Percentiles rank a stretch among this genome's conserved stretches.
Conservation (phyloP, 2,329 filamentous ascomycete genomes). For the Aspergillus ibericus region DNA sequence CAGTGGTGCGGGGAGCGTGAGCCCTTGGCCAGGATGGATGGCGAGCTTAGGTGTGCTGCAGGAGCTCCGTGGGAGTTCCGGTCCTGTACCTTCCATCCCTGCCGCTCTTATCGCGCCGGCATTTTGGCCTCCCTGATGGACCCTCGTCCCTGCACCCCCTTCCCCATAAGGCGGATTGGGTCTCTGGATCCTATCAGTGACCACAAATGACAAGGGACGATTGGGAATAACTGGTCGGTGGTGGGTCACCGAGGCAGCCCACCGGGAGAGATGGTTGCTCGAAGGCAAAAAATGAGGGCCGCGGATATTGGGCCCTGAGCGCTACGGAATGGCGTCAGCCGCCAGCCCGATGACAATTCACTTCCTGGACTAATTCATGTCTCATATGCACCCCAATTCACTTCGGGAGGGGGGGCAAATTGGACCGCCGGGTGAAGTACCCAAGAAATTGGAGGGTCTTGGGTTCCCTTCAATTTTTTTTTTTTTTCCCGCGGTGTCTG, state of each 20-base stretch:
- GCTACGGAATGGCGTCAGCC: neutral
- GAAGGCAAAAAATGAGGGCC: neutral
- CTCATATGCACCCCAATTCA: too few relatives aligned
- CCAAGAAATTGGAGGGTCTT: neutral
- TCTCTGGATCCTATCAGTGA: neutral
- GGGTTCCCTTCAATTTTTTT: neutral
- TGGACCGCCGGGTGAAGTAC: neutral
- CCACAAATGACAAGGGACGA: too few relatives aligned
- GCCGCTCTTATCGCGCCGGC: neutral
- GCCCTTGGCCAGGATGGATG: neutral
- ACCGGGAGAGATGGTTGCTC: neutral
- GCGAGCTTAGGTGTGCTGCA: neutral
- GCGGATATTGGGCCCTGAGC: neutral
- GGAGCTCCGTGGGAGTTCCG: conserved; percentile 1
- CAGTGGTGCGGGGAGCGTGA: neutral
- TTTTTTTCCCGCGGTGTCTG: too few relatives aligned
- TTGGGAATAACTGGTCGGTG: too few relatives aligned
- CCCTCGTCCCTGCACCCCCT: neutral
- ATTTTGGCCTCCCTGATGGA: neutral
- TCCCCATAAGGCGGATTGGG: neutral
- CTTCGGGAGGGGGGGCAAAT: neutral
- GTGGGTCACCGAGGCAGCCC: too few relatives aligned
- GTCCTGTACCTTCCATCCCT: neutral
- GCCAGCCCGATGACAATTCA: neutral
- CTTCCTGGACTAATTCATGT: neutral